Percentiles rank a stretch among this genome's conserved stretches.
Evolutionary conservation across 441 rosid species (phyloP).

Genomic region (Omphalea diandra): DNA sequence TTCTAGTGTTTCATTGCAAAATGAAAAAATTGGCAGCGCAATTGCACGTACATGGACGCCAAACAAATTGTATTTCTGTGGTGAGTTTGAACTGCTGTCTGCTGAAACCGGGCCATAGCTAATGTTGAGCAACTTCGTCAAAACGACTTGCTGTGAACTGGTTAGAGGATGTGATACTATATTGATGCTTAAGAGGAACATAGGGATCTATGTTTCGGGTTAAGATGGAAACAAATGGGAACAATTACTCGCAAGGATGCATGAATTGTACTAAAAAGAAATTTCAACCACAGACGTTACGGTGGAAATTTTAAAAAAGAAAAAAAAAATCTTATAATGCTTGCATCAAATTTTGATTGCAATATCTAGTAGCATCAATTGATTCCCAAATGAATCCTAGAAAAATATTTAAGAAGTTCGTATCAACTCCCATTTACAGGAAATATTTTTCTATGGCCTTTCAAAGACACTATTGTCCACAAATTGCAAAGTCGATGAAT

Average conservation of each 20-base stretch:
- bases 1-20: not conserved
- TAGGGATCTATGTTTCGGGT: no score
- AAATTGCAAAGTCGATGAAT: slow-evolving; percentile 7
- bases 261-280: not conserved
- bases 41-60: no score
- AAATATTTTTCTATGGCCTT: not conserved
- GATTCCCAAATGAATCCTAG: not conserved
- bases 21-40: no score
- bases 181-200: no score
- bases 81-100: no score
- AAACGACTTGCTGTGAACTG: not conserved
- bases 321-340: not conserved
- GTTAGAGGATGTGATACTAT: not conserved
- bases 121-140: no score
- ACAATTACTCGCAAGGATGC: no score
- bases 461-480: not conserved
- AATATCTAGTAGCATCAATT: not conserved
- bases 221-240: no score
- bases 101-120: no score
- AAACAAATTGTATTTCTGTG: no score
- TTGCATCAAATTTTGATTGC: no score
- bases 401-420: not conserved
- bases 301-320: no score
- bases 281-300: not conserved
- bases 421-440: slow-evolving; percentile 8